A percentile compares a stretch with the other conserved stretches of the same genome.
Conservation (phyloP, 257 asterid genomes). For the Linaria vulgaris region DNA sequence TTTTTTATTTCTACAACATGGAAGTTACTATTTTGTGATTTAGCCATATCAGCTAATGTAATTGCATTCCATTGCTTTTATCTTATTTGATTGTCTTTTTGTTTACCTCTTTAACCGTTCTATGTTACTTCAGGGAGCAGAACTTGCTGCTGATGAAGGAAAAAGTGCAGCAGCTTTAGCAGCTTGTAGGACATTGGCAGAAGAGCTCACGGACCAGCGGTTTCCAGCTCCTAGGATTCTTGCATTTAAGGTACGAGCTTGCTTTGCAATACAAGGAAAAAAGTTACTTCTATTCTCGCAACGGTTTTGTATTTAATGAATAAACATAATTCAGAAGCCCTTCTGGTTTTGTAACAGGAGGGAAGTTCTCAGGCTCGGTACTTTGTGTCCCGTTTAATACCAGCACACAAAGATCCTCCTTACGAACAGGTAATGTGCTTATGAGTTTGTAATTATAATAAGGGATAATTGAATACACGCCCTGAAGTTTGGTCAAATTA, state of each 20-base stretch:
- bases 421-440: constrained; percentile 72
- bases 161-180: constrained; percentile 96
- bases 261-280: neutral
- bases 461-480: no score
- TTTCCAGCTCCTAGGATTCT: constrained; percentile 99
- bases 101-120: constrained; percentile 6
- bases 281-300: constrained; percentile 1
- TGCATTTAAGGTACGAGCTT: constrained; percentile 74
- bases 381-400: constrained; percentile 87
- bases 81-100: constrained; percentile 6
- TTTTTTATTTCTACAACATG: no score
- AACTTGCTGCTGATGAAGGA: constrained; percentile 84
- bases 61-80: neutral
- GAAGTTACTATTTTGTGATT: no score
- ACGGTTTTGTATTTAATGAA: neutral
- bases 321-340: constrained; percentile 1
- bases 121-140: constrained; percentile 76
- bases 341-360: constrained; percentile 58
- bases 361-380: constrained; percentile 99
- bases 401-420: constrained; percentile 96
- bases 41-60: no score
- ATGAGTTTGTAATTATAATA: neutral
- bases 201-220: constrained; percentile 90
- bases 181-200: constrained; percentile 97
- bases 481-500: neutral